Conservation (phyloP, 495 filamentous ascomycete species). For the Penicillium malachiteum region DNA sequence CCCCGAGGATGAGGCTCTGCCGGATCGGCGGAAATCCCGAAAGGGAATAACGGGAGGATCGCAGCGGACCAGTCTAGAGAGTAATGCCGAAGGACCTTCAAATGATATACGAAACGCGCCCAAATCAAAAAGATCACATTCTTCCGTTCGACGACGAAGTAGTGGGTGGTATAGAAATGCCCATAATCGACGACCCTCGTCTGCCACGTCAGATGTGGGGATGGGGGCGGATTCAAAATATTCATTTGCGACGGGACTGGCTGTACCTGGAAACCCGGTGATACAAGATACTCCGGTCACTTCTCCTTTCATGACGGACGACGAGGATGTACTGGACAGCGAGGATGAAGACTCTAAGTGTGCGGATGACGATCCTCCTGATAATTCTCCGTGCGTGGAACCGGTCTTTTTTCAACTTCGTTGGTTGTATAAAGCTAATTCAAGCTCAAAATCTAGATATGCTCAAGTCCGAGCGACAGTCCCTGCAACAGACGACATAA, state of each 20-base stretch:
- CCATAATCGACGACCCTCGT: constrained; percentile 23
- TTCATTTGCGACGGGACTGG: constrained; percentile 31
- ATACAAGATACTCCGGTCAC: constrained; percentile 21
- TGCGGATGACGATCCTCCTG: constrained; percentile 28
- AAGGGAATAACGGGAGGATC: neutral
- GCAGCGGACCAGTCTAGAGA: constrained; percentile 15
- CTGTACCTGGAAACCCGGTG: constrained; percentile 22
- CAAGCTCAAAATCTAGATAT: constrained; percentile 31
- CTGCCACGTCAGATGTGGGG: constrained; percentile 27
- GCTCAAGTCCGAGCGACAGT: constrained; percentile 77
- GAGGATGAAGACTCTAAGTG: constrained; percentile 27
- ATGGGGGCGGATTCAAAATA: constrained; percentile 31
- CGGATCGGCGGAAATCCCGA: neutral
- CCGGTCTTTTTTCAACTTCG: neutral
- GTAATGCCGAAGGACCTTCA: constrained; percentile 18
- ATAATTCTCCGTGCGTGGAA: constrained; percentile 29
- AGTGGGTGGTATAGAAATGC: constrained; percentile 12
- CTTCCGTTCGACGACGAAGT: constrained; percentile 18
- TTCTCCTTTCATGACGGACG: constrained; percentile 20
- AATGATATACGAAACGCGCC: constrained; percentile 5
- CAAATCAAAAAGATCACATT: constrained; percentile 16
- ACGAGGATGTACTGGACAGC: constrained; percentile 22
- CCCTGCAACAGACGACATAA: constrained; percentile 66
- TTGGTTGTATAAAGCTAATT: neutral
- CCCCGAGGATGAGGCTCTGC: neutral